These are phyloP conservation scores for Cornus controversa DNA, from an alignment of 148 eudicot species.

Conservation along the genomic window DNA sequence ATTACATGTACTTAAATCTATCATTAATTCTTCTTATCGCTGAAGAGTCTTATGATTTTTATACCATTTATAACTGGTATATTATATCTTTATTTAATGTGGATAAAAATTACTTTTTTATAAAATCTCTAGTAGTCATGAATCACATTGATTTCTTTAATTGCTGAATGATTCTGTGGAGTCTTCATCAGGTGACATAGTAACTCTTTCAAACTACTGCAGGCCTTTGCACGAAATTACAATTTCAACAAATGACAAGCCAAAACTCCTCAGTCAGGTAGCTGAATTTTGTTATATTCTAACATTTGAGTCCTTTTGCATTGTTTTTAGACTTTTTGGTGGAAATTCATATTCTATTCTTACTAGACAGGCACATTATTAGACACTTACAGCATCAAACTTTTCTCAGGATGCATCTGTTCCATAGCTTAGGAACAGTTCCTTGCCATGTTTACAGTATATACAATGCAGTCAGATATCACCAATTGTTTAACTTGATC, in stretches of 20 bases:
- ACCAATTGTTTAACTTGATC: too few relatives aligned
- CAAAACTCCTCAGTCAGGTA: conserved; percentile 83
- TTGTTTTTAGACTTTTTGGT: neutral
- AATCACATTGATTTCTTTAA: too few relatives aligned
- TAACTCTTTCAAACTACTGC: conserved; percentile 22
- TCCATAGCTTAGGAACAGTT: neutral
- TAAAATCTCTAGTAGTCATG: neutral
- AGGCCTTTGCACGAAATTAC: conserved; percentile 81
- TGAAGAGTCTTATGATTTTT: neutral
- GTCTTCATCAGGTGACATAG: neutral
- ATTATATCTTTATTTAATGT: neutral
- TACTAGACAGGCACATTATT: neutral
- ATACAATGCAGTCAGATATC: neutral
- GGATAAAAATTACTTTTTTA: neutral
- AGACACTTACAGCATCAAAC: neutral
- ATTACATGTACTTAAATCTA: neutral
- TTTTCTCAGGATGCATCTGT: neutral
- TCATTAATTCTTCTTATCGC: conserved; percentile 9
- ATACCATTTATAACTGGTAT: neutral
- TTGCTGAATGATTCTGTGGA: neutral
- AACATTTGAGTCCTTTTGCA: neutral
- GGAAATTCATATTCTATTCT: neutral
- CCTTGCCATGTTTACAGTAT: neutral
- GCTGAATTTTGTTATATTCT: conserved; percentile 9
- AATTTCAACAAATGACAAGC: conserved; percentile 78